A percentile compares a stretch with the other conserved stretches of the same genome.
Evolutionary conservation across 805 yeast genomes (phyloP).

Genomic region (Metschnikowia reukaufii): DNA sequence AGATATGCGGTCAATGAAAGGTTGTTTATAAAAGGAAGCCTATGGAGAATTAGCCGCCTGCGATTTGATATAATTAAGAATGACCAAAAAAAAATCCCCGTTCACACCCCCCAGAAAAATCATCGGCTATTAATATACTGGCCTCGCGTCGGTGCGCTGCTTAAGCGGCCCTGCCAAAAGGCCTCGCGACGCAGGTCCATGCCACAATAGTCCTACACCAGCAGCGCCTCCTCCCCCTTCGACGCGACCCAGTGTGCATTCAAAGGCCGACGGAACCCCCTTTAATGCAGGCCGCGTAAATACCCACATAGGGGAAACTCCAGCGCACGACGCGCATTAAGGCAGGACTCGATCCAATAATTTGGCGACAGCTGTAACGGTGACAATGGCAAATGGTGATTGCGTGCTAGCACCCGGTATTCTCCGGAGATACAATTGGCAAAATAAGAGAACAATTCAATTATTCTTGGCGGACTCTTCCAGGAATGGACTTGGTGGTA

Average conservation of each 20-base stretch:
- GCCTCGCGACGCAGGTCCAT: constrained; percentile 13
- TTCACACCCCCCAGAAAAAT: neutral
- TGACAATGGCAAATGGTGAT: neutral
- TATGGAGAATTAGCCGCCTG: neutral
- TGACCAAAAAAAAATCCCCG: neutral
- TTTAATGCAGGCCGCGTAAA: constrained; percentile 3
- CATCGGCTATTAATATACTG: constrained; percentile 7
- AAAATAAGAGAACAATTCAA: neutral
- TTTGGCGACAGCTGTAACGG: neutral
- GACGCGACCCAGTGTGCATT: constrained; percentile 4
- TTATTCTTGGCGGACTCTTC: too few species aligned
- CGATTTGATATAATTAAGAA: neutral
- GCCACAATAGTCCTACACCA: constrained; percentile 2
- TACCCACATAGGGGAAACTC: neutral
- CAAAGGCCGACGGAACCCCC: neutral
- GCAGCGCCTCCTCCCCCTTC: constrained; percentile 7
- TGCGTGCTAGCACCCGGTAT: neutral
- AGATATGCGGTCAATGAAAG: neutral
- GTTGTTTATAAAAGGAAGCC: neutral
- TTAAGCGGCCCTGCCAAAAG: constrained; percentile 3
- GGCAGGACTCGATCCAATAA: neutral
- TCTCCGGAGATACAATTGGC: neutral
- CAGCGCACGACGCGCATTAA: neutral
- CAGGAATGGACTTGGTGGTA: too few species aligned
- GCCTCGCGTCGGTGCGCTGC: constrained; percentile 5